Evolutionary conservation across 106 monocot genomes (phyloP).

Genomic region (Dactylorhiza incarnata): DNA sequence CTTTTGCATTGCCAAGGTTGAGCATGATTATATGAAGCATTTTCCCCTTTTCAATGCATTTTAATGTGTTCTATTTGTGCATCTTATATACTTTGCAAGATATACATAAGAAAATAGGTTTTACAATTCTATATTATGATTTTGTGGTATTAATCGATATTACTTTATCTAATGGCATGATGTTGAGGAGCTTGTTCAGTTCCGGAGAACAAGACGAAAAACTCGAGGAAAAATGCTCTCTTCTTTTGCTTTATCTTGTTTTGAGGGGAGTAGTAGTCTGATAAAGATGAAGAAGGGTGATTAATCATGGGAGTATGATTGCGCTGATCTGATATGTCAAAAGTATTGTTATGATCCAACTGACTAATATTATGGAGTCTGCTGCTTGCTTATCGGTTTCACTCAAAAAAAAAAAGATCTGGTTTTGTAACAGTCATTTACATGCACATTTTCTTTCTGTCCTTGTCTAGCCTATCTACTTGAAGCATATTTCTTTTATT

Average conservation of each 20-base stretch:
- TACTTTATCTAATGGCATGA: background rate
- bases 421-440: background rate
- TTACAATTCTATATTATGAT: background rate
- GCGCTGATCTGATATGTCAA: background rate
- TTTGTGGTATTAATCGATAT: background rate
- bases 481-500: background rate
- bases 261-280: background rate
- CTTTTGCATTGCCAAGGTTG: background rate
- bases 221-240: too few species aligned
- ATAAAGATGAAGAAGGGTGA: background rate
- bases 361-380: background rate
- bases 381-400: background rate
- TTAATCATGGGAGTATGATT: background rate
- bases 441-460: background rate
- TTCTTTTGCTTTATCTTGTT: background rate
- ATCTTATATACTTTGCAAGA: slow-evolving; percentile 1
- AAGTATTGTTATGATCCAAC: background rate
- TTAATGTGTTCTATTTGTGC: background rate
- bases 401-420: too few species aligned
- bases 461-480: background rate
- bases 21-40: background rate
- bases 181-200: background rate
- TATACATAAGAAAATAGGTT: background rate
- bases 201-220: background rate
- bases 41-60: background rate